Evolutionary conservation across 108 stramenopile genomes (phyloP).

Genomic region (Licmophora abbreviata): DNA sequence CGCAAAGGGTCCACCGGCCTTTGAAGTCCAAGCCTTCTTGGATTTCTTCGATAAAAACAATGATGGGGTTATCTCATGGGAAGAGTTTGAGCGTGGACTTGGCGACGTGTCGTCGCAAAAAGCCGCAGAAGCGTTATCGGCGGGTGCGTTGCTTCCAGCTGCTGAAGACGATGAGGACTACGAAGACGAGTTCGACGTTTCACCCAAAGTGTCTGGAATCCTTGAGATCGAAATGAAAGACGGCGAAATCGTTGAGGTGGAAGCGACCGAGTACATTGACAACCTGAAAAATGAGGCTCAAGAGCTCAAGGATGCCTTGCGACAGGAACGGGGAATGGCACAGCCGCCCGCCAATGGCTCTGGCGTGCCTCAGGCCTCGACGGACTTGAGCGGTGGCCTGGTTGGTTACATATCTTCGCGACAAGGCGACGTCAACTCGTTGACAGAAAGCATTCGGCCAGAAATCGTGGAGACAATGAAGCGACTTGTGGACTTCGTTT

Average conservation of each 20-base stretch:
- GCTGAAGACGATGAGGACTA: slow-evolving; percentile 18
- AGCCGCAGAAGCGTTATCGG: slow-evolving; percentile 7
- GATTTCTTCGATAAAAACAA: slow-evolving; percentile 81
- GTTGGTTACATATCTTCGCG: slow-evolving; percentile 72
- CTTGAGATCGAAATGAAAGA: slow-evolving; percentile 74
- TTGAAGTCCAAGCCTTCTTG: slow-evolving; percentile 72
- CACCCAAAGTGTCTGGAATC: slow-evolving; percentile 39
- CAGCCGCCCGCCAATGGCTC: slow-evolving; percentile 3
- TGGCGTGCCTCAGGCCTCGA: neutral
- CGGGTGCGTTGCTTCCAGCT: slow-evolving; percentile 7
- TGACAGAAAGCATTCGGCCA: slow-evolving; percentile 73
- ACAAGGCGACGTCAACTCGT: slow-evolving; percentile 62
- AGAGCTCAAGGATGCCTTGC: slow-evolving; percentile 64
- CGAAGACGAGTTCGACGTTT: slow-evolving; percentile 24
- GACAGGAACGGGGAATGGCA: slow-evolving; percentile 35
- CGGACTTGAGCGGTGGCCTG: slow-evolving; percentile 34
- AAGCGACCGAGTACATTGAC: slow-evolving; percentile 80
- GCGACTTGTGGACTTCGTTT: slow-evolving; percentile 74
- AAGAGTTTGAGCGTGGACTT: slow-evolving; percentile 77
- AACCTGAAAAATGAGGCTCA: slow-evolving; percentile 67
- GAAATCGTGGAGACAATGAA: slow-evolving; percentile 87
- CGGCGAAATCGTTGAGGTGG: slow-evolving; percentile 70
- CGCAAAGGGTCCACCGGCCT: slow-evolving; percentile 34
- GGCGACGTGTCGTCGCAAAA: slow-evolving; percentile 33
- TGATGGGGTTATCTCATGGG: slow-evolving; percentile 80